A percentile compares a stretch with the other conserved stretches of the same genome.
Conservation (phyloP, 2,329 filamentous ascomycete species). For the Colletotrichum horii region DNA sequence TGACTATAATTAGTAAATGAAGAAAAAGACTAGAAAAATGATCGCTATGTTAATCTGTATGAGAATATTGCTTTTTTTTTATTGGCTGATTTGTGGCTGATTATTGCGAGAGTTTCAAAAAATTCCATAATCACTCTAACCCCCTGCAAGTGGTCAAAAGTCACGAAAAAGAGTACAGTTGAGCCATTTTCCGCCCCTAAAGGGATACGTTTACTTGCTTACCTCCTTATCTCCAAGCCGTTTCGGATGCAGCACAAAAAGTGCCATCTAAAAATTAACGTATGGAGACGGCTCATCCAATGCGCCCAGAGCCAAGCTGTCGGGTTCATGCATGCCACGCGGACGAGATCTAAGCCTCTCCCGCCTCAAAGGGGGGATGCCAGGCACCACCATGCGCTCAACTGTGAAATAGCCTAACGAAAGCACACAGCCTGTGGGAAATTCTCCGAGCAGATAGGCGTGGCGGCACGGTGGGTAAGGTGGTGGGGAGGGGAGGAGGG, state of each 20-base stretch:
- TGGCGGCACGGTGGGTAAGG: not conserved
- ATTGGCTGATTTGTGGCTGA: too few relatives aligned
- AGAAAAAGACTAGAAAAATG: too few relatives aligned
- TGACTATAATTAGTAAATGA: too few relatives aligned
- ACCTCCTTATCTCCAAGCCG: not conserved
- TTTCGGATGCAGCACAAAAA: not conserved
- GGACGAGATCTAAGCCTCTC: not conserved
- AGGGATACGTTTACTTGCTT: not conserved
- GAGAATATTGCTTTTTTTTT: too few relatives aligned
- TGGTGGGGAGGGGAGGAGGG: too few relatives aligned
- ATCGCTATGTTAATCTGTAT: too few relatives aligned
- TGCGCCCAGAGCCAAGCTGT: not conserved
- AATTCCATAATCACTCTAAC: too few relatives aligned
- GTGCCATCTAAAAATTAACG: not conserved
- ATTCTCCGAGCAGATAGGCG: not conserved
- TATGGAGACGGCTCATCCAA: not conserved
- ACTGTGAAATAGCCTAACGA: not conserved
- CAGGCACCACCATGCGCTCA: not conserved
- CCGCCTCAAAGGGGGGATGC: not conserved
- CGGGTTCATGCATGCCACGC: not conserved
- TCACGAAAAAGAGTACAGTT: too few relatives aligned
- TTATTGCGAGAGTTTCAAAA: too few relatives aligned
- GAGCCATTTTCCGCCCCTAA: too few relatives aligned
- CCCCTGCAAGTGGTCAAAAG: too few relatives aligned
- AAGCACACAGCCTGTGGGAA: not conserved